Evolutionary conservation across 768 basidiomycete genomes (phyloP), one percentile per base, ranked within the genome.

Genomic region (Lactarius hatsudake): DNA sequence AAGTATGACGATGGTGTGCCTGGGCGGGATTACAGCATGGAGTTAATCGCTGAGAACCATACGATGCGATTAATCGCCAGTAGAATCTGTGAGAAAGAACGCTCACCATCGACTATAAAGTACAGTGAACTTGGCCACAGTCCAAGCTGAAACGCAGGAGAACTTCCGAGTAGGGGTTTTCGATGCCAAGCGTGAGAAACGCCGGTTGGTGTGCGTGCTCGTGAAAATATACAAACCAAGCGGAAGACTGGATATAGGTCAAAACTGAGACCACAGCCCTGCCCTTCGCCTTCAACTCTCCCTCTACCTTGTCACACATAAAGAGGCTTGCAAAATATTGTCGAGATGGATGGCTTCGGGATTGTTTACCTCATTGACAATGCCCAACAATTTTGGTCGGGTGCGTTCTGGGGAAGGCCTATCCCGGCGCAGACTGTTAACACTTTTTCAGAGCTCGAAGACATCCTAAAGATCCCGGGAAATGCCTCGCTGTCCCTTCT

Each of bases 371-470:
- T 90, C 67, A 88, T 95, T 71, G 87, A 91, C 70, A 90, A 86
- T 64, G 85, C 90, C 54, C 91, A 91, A 70, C 91, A 94, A 76
- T 95, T 94, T 76, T 95, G 93, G 93, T 88, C 90, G 72, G 92
- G 92, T 94, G 73, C 70, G 89, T 75, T 53, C 62, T 59, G 63
- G 32, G 15, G 40, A 38, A 30, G 6, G 38, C 55, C 45, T 48
- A 62, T 62, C 40, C 15, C 62, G 60, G 20, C 72, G 58, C 40
- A 28, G 54, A 65, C 48, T 59, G 36, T 30, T 59, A 36, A 53
- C 51, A 62, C 9, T 53, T 59, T 59, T 59, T n/a, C 72, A 98
- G 96, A 98, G 77, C 84, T 98, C 32, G 94, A 96, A 61, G 94
- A 95, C 64, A 85, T 90, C 48, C 75, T 96, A 36, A 80, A 81